phyloP scores from a whole-genome alignment of 2,329 filamentous ascomycete species.

The Ascochyta clinopodiicola region DNA sequence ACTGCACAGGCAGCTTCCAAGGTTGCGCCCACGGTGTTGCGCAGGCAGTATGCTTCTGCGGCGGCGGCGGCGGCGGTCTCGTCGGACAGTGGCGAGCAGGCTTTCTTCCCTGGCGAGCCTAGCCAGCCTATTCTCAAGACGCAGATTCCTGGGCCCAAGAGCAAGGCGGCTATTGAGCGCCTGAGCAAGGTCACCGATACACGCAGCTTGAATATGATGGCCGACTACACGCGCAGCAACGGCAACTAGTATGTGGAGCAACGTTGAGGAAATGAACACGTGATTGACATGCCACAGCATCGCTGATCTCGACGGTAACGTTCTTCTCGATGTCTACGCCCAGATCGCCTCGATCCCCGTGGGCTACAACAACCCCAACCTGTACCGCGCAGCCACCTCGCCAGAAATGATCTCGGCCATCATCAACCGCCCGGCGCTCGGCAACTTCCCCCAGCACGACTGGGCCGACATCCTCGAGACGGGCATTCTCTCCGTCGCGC shows the following conservation, averaged over 20 bases:
- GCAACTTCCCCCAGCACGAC: slow-evolving; percentile 87
- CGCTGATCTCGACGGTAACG: slow-evolving; percentile 73
- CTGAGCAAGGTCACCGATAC: slow-evolving; percentile 84
- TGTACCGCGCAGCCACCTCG: slow-evolving; percentile 73
- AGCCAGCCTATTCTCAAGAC: slow-evolving; percentile 61
- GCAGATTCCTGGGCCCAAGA: slow-evolving; percentile 76
- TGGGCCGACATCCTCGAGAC: slow-evolving; percentile 82
- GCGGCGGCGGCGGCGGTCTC: slow-evolving; percentile 40
- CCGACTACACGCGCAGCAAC: slow-evolving; percentile 46
- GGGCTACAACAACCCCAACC: slow-evolving; percentile 86
- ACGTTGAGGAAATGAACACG: background rate
- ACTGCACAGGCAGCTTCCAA: slow-evolving; percentile 21
- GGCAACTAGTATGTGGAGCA: slow-evolving; percentile 72
- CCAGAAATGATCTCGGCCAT: slow-evolving; percentile 80
- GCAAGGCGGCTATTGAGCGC: slow-evolving; percentile 71
- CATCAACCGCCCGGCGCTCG: slow-evolving; percentile 87
- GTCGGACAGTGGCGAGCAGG: slow-evolving; percentile 48
- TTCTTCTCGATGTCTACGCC: slow-evolving; percentile 79
- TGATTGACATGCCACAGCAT: slow-evolving; percentile 51
- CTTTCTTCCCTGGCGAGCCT: slow-evolving; percentile 67
- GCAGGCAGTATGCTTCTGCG: slow-evolving; percentile 42
- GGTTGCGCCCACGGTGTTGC: slow-evolving; percentile 28
- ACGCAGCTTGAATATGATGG: slow-evolving; percentile 73
- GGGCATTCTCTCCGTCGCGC: slow-evolving; percentile 81
- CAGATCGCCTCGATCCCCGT: slow-evolving; percentile 93